Evolutionary conservation across 139 green algal genomes (phyloP).

Genomic region (Raphidocelis subcapitata): DNA sequence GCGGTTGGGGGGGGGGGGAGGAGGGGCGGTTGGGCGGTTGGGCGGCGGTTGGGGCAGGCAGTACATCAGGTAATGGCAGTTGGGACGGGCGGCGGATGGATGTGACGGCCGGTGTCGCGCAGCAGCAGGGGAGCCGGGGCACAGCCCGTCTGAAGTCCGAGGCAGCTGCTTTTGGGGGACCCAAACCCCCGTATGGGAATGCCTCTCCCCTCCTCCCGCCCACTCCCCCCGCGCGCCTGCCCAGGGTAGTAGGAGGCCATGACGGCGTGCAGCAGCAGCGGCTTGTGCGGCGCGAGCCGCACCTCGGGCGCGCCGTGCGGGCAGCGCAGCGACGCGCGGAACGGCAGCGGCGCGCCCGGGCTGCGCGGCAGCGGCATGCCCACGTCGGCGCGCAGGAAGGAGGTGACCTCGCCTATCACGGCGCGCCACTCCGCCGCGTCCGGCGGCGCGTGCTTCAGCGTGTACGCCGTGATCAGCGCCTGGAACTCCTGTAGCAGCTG

Average conservation of each 20-base stretch:
- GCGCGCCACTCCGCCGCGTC: slow-evolving; percentile 15
- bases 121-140: too few species aligned
- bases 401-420: slow-evolving; percentile 46
- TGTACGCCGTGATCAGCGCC: slow-evolving; percentile 45
- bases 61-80: too few species aligned
- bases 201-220: too few species aligned
- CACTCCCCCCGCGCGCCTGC: too few species aligned
- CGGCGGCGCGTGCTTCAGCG: slow-evolving; percentile 28
- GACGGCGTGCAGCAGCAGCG: slow-evolving; percentile 50
- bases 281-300: slow-evolving; percentile 22
- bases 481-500: slow-evolving; percentile 66
- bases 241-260: slow-evolving; percentile 50
- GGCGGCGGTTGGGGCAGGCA: background rate
- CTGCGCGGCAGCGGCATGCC: slow-evolving; percentile 33
- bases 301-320: slow-evolving; percentile 22
- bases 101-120: too few species aligned
- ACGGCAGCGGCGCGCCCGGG: slow-evolving; percentile 30
- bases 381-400: slow-evolving; percentile 57
- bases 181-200: too few species aligned
- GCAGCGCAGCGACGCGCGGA: slow-evolving; percentile 22
- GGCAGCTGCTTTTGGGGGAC: too few species aligned
- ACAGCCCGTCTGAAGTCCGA: too few species aligned
- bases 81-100: too few species aligned
- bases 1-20: too few species aligned
- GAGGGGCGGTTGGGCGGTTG: background rate